Conservation (phyloP, 1,284 basidiomycete species). For the Pseudozyma flocculosa region DNA sequence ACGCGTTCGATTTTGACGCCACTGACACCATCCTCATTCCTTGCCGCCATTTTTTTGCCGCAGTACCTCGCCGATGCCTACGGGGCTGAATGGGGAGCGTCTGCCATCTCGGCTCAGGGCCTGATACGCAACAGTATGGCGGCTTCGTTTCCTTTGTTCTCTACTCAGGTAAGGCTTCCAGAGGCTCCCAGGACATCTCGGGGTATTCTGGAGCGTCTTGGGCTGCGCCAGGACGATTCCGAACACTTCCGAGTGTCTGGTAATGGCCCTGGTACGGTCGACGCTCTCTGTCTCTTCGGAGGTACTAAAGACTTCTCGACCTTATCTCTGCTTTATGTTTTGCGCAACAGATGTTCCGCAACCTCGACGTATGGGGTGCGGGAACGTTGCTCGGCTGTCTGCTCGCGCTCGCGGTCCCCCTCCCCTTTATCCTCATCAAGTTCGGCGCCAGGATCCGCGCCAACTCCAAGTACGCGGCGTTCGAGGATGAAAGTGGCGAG, state of each 20-base stretch:
- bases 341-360: slow-evolving; percentile 47
- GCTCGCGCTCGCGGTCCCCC: slow-evolving; percentile 33
- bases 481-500: slow-evolving; percentile 13
- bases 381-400: slow-evolving; percentile 39
- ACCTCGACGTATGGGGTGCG: slow-evolving; percentile 33
- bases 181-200: no score
- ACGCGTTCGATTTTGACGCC: background rate
- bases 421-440: slow-evolving; percentile 43
- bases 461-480: slow-evolving; percentile 41
- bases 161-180: no score
- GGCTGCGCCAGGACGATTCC: no score
- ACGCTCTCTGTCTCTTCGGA: no score
- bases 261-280: no score
- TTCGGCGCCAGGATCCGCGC: slow-evolving; percentile 42
- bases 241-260: no score
- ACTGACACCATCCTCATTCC: background rate
- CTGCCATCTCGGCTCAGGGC: slow-evolving; percentile 42
- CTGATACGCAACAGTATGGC: slow-evolving; percentile 43
- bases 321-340: no score
- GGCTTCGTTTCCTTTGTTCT: slow-evolving; percentile 39
- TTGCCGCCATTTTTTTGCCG: background rate
- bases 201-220: no score
- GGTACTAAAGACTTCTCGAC: no score
- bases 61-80: slow-evolving; percentile 41
- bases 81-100: slow-evolving; percentile 35